Conservation (phyloP, 192 early-diverging fungal species). For the Backusella westeae region DNA sequence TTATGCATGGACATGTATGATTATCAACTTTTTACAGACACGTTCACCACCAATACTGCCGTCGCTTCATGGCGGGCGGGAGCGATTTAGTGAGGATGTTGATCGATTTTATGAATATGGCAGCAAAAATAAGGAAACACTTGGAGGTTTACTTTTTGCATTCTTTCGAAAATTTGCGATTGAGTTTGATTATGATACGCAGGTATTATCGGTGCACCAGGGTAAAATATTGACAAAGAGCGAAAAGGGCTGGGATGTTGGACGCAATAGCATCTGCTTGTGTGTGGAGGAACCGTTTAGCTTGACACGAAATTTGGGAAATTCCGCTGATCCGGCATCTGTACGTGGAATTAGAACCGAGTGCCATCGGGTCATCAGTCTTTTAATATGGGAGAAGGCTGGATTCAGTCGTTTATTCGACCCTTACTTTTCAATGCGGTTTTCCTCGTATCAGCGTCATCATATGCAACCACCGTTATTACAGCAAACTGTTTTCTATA, state of each 20-base stretch:
- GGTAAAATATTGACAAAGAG: slow-evolving; percentile 77
- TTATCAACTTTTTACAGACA: slow-evolving; percentile 90
- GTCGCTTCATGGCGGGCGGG: slow-evolving; percentile 70
- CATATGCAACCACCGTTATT: background rate
- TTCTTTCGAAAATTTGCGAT: slow-evolving; percentile 82
- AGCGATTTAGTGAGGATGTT: slow-evolving; percentile 75
- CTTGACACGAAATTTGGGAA: slow-evolving; percentile 83
- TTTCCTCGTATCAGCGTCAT: background rate
- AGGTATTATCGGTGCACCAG: slow-evolving; percentile 78
- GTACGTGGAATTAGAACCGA: slow-evolving; percentile 78
- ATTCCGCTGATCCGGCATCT: slow-evolving; percentile 76
- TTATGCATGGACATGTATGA: slow-evolving; percentile 93
- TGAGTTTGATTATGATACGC: slow-evolving; percentile 79
- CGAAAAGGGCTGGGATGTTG: slow-evolving; percentile 86
- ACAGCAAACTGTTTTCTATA: background rate
- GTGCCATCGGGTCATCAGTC: slow-evolving; percentile 65
- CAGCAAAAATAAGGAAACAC: slow-evolving; percentile 63
- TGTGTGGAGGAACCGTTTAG: slow-evolving; percentile 95
- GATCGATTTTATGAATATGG: slow-evolving; percentile 66
- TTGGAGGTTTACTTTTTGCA: slow-evolving; percentile 77
- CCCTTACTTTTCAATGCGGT: background rate
- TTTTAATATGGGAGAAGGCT: background rate
- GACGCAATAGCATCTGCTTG: slow-evolving; percentile 63
- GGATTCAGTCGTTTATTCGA: background rate
- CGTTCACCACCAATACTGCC: slow-evolving; percentile 90